Base-by-base conservation (phyloP, 352 stramenopile species). In the Aphanomyces stellatus region DNA sequence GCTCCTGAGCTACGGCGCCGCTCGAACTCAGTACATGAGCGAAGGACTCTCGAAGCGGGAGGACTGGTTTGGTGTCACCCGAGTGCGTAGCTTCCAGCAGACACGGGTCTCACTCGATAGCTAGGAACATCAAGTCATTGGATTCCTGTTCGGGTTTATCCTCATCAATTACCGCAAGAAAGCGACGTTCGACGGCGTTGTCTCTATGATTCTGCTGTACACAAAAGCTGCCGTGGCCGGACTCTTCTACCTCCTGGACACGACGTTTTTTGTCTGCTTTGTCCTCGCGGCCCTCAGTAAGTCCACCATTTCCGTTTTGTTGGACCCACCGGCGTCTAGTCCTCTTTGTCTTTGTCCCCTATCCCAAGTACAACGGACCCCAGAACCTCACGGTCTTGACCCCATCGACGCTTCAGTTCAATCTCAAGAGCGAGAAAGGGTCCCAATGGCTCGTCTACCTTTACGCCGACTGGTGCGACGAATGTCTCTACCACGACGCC, bases 81-180 rank as follows among this genome's bases (percentile, higher is more conserved):
- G 82, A 43, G 81, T 90, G n/a, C n/a, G n/a, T n/a, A n/a, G n/a
- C n/a, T n/a, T n/a, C n/a, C n/a, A n/a, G n/a, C n/a, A n/a, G n/a
- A n/a, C n/a, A n/a, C n/a, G n/a, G n/a, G n/a, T n/a, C n/a, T n/a
- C n/a, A n/a, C n/a, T n/a, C n/a, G n/a, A n/a, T n/a, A n/a, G n/a
- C 11, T 57, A 88, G 78, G 82, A 91, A 51, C 75, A 88, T 42
- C 81, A 91, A 60, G 85, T 91, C 63, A 76, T 88, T 13, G 27
- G 88, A 64, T 59, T 91, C n/a, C 76, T 82, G 24, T 25, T 75
- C 28, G 77, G 72, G 7, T 80, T 81, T 27, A 83, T 78, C 60
- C 53, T 79, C 41, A 69, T 91, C 22, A 91, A 90, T 71, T 88
- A 86, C 69, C 82, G 80, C 67, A 91, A 90, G 74, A 87, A 88